Evolutionary conservation across 2,329 filamentous ascomycete genomes (phyloP).

Genomic region (Blastomyces silverae): DNA sequence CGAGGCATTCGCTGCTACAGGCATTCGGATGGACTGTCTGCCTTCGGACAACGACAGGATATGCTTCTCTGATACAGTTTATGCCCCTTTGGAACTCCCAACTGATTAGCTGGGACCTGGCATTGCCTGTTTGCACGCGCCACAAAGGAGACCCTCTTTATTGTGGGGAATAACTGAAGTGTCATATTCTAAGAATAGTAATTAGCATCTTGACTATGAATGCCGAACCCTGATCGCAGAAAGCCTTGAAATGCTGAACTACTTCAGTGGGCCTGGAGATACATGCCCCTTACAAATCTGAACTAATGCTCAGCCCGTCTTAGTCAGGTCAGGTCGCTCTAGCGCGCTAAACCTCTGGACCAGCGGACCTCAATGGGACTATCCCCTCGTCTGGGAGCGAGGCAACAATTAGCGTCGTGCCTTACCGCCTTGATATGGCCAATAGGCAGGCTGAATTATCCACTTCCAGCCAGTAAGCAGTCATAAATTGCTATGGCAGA

Average conservation of each 20-base stretch:
- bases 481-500: too few relatives aligned
- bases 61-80: not conserved
- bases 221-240: not conserved
- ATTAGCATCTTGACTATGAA: not conserved
- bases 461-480: too few relatives aligned
- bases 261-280: not conserved
- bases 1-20: not conserved
- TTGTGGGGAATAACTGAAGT: not conserved
- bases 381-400: too few relatives aligned
- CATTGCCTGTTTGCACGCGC: not conserved
- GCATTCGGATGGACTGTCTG: not conserved
- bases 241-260: not conserved
- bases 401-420: too few relatives aligned
- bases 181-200: not conserved
- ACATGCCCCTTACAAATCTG: not conserved
- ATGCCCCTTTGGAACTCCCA: not conserved
- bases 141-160: not conserved
- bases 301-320: not conserved
- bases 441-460: too few relatives aligned
- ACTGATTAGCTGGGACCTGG: not conserved
- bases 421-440: too few relatives aligned
- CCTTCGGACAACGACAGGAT: not conserved
- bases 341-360: not conserved
- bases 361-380: too few relatives aligned
- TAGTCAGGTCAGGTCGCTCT: not conserved